Percentiles rank a stretch among this genome's conserved stretches.
Conservation (phyloP, 305 asterid genomes). For the Fraxinus dipetala region DNA sequence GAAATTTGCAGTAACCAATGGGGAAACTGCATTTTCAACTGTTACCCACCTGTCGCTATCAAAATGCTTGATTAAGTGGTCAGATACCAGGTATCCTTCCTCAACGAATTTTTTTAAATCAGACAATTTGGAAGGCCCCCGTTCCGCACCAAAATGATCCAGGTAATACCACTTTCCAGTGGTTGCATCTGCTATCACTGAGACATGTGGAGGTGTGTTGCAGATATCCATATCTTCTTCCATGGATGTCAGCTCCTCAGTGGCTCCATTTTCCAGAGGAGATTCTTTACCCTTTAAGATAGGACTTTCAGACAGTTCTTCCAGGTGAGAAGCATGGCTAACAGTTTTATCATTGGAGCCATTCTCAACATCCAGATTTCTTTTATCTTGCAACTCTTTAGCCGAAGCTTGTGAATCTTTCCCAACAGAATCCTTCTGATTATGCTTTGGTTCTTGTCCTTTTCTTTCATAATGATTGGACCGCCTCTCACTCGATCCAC, state of each 20-base stretch:
- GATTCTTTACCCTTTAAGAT: conserved; percentile 36
- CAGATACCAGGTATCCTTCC: conserved; percentile 84
- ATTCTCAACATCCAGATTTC: conserved; percentile 36
- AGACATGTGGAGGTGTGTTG: conserved; percentile 89
- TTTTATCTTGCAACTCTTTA: conserved; percentile 55
- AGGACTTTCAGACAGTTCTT: conserved; percentile 43
- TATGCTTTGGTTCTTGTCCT: conserved; percentile 61
- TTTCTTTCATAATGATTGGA: conserved; percentile 46
- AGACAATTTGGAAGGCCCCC: conserved; percentile 80
- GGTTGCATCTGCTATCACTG: conserved; percentile 50
- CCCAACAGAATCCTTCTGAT: conserved; percentile 46
- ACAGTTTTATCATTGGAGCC: conserved; percentile 41
- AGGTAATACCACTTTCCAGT: conserved; percentile 89
- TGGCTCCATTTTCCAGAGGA: conserved; percentile 55
- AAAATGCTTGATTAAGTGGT: conserved; percentile 82
- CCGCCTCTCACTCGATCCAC: conserved; percentile 58
- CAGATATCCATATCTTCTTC: conserved; percentile 99
- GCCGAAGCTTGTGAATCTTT: conserved; percentile 39
- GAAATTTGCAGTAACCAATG: conserved; percentile 57
- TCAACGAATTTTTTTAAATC: conserved; percentile 74
- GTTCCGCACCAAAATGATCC: conserved; percentile 72
- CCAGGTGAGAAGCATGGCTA: conserved; percentile 27
- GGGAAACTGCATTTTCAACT: conserved; percentile 96
- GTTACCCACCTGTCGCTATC: conserved; percentile 95
- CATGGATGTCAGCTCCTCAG: conserved; percentile 82